A percentile compares a stretch with the other conserved stretches of the same genome.
Conservation (phyloP, 805 yeast genomes). For the Hanseniaspora meyeri region DNA sequence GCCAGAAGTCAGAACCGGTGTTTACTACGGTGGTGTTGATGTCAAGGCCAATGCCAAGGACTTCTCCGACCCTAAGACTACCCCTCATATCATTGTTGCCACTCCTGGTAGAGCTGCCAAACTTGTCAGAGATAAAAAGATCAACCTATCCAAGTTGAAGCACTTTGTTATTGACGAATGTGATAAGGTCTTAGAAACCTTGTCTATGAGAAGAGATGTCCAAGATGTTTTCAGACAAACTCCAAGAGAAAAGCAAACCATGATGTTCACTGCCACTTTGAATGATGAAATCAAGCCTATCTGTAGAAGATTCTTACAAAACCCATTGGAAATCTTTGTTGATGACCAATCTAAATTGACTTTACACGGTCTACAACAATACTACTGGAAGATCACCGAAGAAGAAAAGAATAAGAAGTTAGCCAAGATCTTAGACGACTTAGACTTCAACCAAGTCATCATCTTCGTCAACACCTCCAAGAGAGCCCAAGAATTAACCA, state of each 20-base stretch:
- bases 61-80: conserved; percentile 79
- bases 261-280: conserved; percentile 97
- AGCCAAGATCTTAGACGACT: conserved; percentile 80
- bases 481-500: conserved; percentile 86
- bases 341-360: conserved; percentile 97
- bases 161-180: conserved; percentile 95
- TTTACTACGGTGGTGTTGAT: conserved; percentile 91
- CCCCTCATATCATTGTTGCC: conserved; percentile 94
- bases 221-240: conserved; percentile 96
- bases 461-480: conserved; percentile 84
- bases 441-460: conserved; percentile 96
- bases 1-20: conserved; percentile 96
- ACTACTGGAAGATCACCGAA: conserved; percentile 79
- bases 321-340: conserved; percentile 91
- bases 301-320: conserved; percentile 96
- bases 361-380: conserved; percentile 95
- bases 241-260: conserved; percentile 96
- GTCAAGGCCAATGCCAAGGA: conserved; percentile 74
- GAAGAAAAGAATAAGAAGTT: conserved; percentile 85
- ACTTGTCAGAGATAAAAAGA: conserved; percentile 77
- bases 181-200: conserved; percentile 86
- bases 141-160: conserved; percentile 79
- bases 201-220: conserved; percentile 95
- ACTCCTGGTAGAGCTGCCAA: conserved; percentile 98
- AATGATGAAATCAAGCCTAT: conserved; percentile 90